Evolutionary conservation across 148 eudicot species (phyloP), one percentile per base, ranked within the genome.

Genomic region (Silene latifolia): DNA sequence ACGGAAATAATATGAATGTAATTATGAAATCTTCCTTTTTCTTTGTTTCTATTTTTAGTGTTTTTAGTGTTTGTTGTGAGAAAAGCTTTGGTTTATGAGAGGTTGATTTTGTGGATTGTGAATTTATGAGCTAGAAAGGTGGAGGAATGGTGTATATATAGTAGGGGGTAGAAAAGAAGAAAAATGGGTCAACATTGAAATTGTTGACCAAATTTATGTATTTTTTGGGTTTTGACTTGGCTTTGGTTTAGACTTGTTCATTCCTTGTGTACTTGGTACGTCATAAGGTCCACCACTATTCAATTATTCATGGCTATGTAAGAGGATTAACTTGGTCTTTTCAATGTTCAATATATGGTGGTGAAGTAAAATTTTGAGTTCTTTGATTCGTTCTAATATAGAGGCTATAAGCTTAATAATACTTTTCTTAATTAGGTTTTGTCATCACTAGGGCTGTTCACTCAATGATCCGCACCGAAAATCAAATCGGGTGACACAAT

Each of bases 111-210:
- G 13, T 20, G 27, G 8, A 21, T 46, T 11, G 20, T 32, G 35
- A 32, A 32, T 32, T 32, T 32, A 32, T 65, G 69, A 27, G 15
- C 6, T 13, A 66, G 39, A 24, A 67, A 65, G 39, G 20, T 19
- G 29, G 5, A 64, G 4, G 27, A 8, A 65, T 9, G 59, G 24
- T 48, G 23, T 62, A 14, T 74, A 74, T 62, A 74, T 62, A 62
- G 3, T 5, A 9, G 29, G 29, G 73, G 29, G 67, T 20, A 53
- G 5, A 15, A 71, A 47, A 72, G 10, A 15, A 46, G 47, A 32
- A 65, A 65, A 14, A 44, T 73, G 9, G 73, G 81, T 73, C 81
- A 73, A n/a, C 23, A n/a, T 24, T 54, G 57, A 66, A 44, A 13
- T 66, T 17, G 15, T 66, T 79, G 73, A 73, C 77, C 56, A 57